These are phyloP conservation scores for Fusarium temperatum DNA, from an alignment of 2,329 filamentous ascomycete species.

Conservation along the genomic window DNA sequence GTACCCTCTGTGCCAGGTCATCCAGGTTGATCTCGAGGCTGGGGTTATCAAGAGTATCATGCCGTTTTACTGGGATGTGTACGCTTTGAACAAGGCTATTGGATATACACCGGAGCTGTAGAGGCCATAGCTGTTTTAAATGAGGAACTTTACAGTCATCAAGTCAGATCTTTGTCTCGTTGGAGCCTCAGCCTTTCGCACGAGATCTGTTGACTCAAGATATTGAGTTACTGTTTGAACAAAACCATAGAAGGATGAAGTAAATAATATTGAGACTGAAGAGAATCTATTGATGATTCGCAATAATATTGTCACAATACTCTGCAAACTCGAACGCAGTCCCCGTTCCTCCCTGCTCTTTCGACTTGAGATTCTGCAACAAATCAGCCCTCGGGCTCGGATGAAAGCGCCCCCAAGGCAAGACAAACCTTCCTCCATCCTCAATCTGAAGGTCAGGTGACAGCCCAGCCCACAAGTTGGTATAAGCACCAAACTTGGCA, in stretches of 20 bases:
- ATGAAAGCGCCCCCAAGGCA: conserved; percentile 17
- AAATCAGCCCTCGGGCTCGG: conserved; percentile 6
- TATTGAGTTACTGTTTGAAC: accelerated
- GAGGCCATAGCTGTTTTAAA: too few relatives aligned
- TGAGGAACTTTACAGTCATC: accelerated
- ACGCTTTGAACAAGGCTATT: conserved; percentile 35
- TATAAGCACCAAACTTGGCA: conserved; percentile 11
- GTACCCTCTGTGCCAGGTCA: conserved; percentile 44
- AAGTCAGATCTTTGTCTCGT: too few relatives aligned
- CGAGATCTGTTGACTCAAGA: too few relatives aligned
- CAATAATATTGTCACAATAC: not conserved
- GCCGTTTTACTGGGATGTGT: conserved; percentile 50
- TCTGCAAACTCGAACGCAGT: conserved; percentile 14
- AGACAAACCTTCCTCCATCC: conserved; percentile 17
- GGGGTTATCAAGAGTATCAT: conserved; percentile 44
- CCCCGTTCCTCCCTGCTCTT: conserved; percentile 12
- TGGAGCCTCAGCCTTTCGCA: too few relatives aligned
- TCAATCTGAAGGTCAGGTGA: conserved; percentile 6
- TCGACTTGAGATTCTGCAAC: conserved; percentile 1
- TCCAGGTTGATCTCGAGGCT: conserved; percentile 46
- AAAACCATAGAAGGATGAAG: too few relatives aligned
- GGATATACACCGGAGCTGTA: conserved; percentile 15
- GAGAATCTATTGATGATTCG: not conserved
- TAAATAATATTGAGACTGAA: not conserved
- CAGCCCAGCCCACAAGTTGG: conserved; percentile 9